phyloP scores from a whole-genome alignment of 495 filamentous ascomycete species.

The Neurospora hispaniola region DNA sequence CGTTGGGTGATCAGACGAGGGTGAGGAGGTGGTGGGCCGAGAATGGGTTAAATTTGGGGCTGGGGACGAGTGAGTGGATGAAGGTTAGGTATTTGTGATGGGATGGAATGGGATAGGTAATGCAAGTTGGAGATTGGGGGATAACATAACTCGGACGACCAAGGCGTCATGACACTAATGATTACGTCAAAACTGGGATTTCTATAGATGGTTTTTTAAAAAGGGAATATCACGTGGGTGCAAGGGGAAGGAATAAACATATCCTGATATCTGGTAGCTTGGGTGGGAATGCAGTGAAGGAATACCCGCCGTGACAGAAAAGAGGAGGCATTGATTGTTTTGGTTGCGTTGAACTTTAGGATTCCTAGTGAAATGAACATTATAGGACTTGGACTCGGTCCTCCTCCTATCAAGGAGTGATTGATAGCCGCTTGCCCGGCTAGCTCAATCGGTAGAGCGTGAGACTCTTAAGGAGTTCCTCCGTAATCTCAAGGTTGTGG shows the following conservation, averaged over 20 bases:
- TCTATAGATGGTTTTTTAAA: background rate
- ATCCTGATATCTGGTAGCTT: background rate
- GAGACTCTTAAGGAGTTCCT: slow-evolving; percentile 49
- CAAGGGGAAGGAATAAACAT: background rate
- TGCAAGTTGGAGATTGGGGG: background rate
- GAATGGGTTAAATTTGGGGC: slow-evolving; percentile 77
- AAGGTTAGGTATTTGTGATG: slow-evolving; percentile 36
- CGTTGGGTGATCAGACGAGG: slow-evolving; percentile 54
- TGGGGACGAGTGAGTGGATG: slow-evolving; percentile 91
- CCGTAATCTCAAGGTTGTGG: background rate
- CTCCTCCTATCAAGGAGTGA: background rate
- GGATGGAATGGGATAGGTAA: background rate
- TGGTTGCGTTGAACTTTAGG: too few species aligned
- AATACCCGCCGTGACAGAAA: background rate
- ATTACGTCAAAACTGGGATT: background rate
- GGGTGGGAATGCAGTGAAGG: background rate
- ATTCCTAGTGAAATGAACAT: too few species aligned
- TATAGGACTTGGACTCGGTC: too few species aligned
- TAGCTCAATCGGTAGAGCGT: slow-evolving; percentile 70
- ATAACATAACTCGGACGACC: background rate
- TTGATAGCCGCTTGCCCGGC: slow-evolving; percentile 1
- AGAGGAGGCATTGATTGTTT: background rate
- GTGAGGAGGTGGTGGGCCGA: slow-evolving; percentile 83
- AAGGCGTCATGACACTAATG: background rate
- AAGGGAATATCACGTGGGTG: background rate